Percentiles rank a stretch among this genome's conserved stretches.
Conservation (phyloP, 2,329 filamentous ascomycete genomes). For the Cryphonectria naterciae region DNA sequence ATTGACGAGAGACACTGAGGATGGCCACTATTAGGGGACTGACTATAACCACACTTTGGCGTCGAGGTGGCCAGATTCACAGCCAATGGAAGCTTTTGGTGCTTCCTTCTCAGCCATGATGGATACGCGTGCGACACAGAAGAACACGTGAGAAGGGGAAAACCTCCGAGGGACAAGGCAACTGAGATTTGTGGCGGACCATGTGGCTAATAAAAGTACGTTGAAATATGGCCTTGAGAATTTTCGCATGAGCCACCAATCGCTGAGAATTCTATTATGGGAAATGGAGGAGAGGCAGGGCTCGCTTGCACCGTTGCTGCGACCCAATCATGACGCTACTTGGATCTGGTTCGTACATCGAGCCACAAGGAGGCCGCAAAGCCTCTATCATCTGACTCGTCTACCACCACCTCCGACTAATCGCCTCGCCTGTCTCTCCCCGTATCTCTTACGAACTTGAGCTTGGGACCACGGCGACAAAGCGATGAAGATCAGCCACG, state of each 20-base stretch:
- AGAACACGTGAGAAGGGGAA: background rate
- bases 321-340: slow-evolving; percentile 1
- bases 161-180: background rate
- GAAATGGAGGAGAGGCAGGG: background rate
- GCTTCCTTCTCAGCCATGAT: background rate
- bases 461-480: background rate
- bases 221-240: background rate
- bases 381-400: slow-evolving; percentile 7
- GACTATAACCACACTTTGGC: background rate
- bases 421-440: slow-evolving; percentile 3
- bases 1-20: slow-evolving; percentile 41
- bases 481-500: background rate
- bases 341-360: slow-evolving; percentile 9
- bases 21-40: background rate
- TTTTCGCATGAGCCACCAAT: background rate
- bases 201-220: background rate
- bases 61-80: background rate
- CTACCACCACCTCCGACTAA: background rate
- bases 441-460: background rate
- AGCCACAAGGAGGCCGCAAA: slow-evolving; percentile 13
- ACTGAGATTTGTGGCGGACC: background rate
- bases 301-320: slow-evolving; percentile 10
- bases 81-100: background rate
- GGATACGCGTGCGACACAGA: slow-evolving; percentile 9
- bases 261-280: background rate